Evolutionary conservation across 805 yeast species (phyloP).

Genomic region (Hanseniaspora osmophila): DNA sequence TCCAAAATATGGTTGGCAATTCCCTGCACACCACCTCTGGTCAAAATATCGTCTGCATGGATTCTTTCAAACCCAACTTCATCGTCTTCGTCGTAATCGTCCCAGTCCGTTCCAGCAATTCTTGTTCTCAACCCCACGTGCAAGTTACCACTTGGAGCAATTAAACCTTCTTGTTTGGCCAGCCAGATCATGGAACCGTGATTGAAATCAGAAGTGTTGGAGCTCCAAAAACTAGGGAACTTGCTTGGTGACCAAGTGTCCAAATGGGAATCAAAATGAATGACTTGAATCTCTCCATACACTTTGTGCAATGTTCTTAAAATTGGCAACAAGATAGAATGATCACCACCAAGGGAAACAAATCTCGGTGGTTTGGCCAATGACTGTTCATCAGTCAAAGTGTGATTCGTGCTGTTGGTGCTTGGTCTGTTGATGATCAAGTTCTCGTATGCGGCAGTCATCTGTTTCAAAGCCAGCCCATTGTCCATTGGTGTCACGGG

Average conservation of each 20-base stretch:
- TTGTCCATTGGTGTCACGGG: constrained; percentile 60
- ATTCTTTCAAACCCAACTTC: constrained; percentile 56
- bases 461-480: constrained; percentile 45
- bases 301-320: constrained; percentile 45
- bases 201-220: constrained; percentile 47
- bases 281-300: constrained; percentile 56
- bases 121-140: constrained; percentile 73
- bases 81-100: constrained; percentile 53
- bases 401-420: not conserved
- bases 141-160: constrained; percentile 39
- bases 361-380: constrained; percentile 38
- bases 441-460: constrained; percentile 45
- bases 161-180: constrained; percentile 55
- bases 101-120: constrained; percentile 43
- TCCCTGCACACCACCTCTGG: constrained; percentile 40
- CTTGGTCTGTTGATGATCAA: constrained; percentile 25
- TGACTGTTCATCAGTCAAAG: constrained; percentile 7
- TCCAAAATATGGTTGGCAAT: constrained; percentile 39
- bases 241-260: constrained; percentile 70
- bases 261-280: constrained; percentile 77
- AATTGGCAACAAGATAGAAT: constrained; percentile 60
- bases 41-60: constrained; percentile 61
- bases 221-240: constrained; percentile 50
- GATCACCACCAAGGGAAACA: constrained; percentile 74
- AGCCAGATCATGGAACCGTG: constrained; percentile 85